Base-by-base conservation (phyloP, 2,329 filamentous ascomycete genomes). In the Fusarium camptoceras region DNA sequence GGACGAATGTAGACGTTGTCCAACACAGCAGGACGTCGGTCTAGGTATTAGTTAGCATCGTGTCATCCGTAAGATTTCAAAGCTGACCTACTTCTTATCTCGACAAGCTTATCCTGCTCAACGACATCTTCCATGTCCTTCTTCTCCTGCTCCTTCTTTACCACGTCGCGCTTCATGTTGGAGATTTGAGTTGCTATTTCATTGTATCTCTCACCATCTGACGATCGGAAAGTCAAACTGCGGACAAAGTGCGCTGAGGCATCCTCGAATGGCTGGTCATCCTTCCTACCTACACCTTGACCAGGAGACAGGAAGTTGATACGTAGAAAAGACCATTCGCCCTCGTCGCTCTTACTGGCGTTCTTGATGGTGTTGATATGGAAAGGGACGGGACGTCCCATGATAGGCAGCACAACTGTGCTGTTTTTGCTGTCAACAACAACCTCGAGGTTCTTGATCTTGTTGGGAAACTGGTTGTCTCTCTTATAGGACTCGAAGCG, bases 91-190 rank as follows among this genome's bases (percentile, higher is more conserved):
- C 92, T 97, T 85, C 96, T 88, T 73, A 98, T 94, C 78, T 98
- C 94, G 73, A 97, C 86, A 55, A 99, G 89, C 84, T 99, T 99
- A 79, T 99, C 96, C 80, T 99, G 96, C 81, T 98, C 96, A 8
- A 99, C 94, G 24, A 99, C 96, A 80, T 99, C 96, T 79, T 99
- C 96, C 92, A 99, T 92, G 75, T 99, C 95, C 83, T 99, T 99
- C 89, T 98, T 98, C 81, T 98, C 95, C 76, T 98, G 94, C 80
- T 99, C 96, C 75, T 94, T 92, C 81, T 97, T 94, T 43, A 93
- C 89, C 8, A 93, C 90, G 73, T 95, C 93, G 78, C 96, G 97
- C 84, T 98, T 97, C 85, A 99, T 91, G 77, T 98, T 96, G 14
- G 94, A 95, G 75, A 99, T 98, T 77, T 97, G 93, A 66, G 92